Base-by-base conservation (phyloP, 148 eudicot genomes). In the Chenopodium suecicum region DNA sequence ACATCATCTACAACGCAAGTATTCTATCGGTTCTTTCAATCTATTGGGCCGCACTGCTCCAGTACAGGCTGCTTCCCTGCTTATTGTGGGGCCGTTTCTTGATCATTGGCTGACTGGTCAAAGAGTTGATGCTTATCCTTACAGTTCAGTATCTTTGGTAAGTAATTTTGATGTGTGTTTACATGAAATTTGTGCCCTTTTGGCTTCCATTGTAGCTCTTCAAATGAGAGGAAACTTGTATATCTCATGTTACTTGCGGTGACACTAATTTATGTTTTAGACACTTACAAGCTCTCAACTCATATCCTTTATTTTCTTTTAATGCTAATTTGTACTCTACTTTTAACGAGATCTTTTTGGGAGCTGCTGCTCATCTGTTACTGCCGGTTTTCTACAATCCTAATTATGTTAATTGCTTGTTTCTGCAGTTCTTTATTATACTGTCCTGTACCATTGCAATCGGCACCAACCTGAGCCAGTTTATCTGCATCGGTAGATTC, bases 401-500 rank as follows among this genome's bases (percentile, higher is more conserved):
- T 84, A 29, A 84, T 58, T 2, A 63, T 0, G 27, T 16, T 67
- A 17, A 27, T 77, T 46, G 17, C 50, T 60, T 77, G 52, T 74
- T 74, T 79, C 37, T 82, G 84, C 89, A 89, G 91, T 81, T 89
- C 77, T 85, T 89, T 46, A 87, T 89, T 50, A 46, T 74, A 74
- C 82, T 89, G 25, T 89, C 91, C 60, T 89, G 91, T 75, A 79
- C 81, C 65, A 89, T 89, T 1, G 91, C 91, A 25, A 85, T 89
- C 9, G 91, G 91, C 75, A 89, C 91, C 78, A 89, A 89, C 81
- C 86, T 89, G 14, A 89, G 91, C 84, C 91, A 89, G 85, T 89
- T 89, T 84, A 89, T 89, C 82, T 89, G 91, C 88, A 89, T 89
- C n/a, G 91, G 91, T 37, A 83, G 91, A 83, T 89, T 89, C 78